Evolutionary conservation across 169 alveolate genomes (phyloP).

Genomic region (Cryptosporidium bovis): DNA sequence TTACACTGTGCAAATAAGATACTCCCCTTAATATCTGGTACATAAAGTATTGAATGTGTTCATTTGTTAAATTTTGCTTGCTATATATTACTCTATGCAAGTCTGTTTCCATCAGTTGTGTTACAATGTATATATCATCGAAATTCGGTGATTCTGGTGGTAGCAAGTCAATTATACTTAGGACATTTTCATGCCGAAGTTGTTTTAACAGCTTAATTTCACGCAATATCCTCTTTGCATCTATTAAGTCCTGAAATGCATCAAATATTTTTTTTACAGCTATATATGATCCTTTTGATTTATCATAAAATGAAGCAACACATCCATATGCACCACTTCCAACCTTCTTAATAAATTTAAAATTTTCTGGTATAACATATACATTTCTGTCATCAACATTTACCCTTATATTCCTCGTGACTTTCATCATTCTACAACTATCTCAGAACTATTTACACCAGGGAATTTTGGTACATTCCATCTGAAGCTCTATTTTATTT

Average conservation of each 20-base stretch:
- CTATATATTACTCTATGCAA: conserved; percentile 92
- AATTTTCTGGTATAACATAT: conserved; percentile 62
- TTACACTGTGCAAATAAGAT: conserved; percentile 86
- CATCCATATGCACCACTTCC: conserved; percentile 84
- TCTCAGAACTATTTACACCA: conserved; percentile 26
- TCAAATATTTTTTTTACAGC: conserved; percentile 89
- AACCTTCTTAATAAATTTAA: conserved; percentile 75
- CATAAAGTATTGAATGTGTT: conserved; percentile 90
- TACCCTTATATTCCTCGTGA: conserved; percentile 33
- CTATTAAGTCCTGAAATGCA: conserved; percentile 89
- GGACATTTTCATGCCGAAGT: conserved; percentile 85
- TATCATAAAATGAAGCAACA: conserved; percentile 80
- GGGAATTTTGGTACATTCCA: conserved; percentile 5
- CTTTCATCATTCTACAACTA: conserved; percentile 19
- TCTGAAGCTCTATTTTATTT: background rate
- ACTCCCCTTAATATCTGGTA: conserved; percentile 87
- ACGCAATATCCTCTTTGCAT: conserved; percentile 89
- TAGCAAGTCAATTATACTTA: conserved; percentile 82
- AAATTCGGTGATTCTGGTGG: conserved; percentile 86
- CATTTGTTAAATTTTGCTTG: conserved; percentile 89
- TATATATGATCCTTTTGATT: conserved; percentile 76
- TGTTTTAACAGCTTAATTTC: conserved; percentile 88
- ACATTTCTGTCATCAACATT: conserved; percentile 54
- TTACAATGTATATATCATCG: conserved; percentile 88
- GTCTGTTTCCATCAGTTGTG: conserved; percentile 93